Base-by-base conservation (phyloP, 441 rosid species). In the Breynia disticha region DNA sequence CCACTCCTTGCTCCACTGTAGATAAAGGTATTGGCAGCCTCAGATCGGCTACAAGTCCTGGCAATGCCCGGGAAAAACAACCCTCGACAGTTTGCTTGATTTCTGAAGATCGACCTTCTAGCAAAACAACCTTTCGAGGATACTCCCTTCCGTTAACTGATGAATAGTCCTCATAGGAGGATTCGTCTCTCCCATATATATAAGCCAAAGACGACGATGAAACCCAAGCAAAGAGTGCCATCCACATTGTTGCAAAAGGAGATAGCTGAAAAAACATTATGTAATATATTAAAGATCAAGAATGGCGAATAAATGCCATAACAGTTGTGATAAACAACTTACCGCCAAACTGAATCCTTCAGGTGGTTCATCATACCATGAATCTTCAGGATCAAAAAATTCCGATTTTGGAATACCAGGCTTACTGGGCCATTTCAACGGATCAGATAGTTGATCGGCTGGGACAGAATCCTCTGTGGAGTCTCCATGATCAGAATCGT, bases 241-340 rank as follows among this genome's bases (percentile, higher is more conserved):
- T 75, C 95, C 96, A 93, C 95, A 84, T 80, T 46, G 81, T 82
- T 37, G 96, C 93, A 60, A 93, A 93, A 59, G 87, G 76, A 24
- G 96, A 89, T 52, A 89, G 63, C 97, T 89, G 67, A 63, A 61
- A 56, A 55, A 43, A 52, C 46, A 71, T 11, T 1, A 43, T 11
- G 48, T 21, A 24, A 15, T 53, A 8, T 38, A 42, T 14, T 22
- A 32, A 50, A 59, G 55, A 59, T 55, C 46, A 37, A 67, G 61
- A 64, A 20, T 38, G 32, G 21, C 41, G 44, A 22, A 16, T 22
- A 19, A 28, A 51, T 35, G 55, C 19, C 20, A 55, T 8, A 48
- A 43, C 8, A 20, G 17, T 16, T 55, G 51, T 21, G 22, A 56
- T 16, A 38, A 45, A 24, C 42, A 12, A 74, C 93, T 79, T 75